These are phyloP conservation scores for Russula sp. DNA, from an alignment of 768 basidiomycete genomes.

Conservation along the genomic window DNA sequence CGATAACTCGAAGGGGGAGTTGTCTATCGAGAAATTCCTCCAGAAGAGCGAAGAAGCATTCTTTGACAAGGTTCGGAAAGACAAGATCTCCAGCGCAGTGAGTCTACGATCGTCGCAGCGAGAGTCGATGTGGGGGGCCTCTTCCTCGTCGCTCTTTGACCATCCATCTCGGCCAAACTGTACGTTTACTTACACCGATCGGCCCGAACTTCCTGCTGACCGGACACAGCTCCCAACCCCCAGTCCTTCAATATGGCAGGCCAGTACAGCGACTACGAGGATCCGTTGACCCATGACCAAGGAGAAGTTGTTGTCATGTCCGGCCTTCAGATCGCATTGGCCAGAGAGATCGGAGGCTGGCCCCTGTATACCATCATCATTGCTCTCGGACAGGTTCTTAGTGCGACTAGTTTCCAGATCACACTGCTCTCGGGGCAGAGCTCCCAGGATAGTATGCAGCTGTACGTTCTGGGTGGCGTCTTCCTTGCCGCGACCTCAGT, in stretches of 20 bases:
- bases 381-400: slow-evolving; percentile 82
- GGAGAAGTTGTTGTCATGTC: slow-evolving; percentile 74
- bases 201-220: slow-evolving; percentile 25
- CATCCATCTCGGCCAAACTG: slow-evolving; percentile 68
- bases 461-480: slow-evolving; percentile 86
- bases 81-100: slow-evolving; percentile 78
- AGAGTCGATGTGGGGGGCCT: slow-evolving; percentile 78
- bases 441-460: slow-evolving; percentile 70
- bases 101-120: slow-evolving; percentile 73
- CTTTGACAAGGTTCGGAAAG: slow-evolving; percentile 85
- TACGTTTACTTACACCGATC: slow-evolving; percentile 36
- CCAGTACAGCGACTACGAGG: slow-evolving; percentile 42
- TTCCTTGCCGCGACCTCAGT: slow-evolving; percentile 81
- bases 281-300: slow-evolving; percentile 35
- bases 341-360: slow-evolving; percentile 78
- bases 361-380: slow-evolving; percentile 89
- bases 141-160: slow-evolving; percentile 46
- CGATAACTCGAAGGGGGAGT: slow-evolving; percentile 84
- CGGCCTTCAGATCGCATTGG: slow-evolving; percentile 75
- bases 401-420: slow-evolving; percentile 92
- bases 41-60: slow-evolving; percentile 90
- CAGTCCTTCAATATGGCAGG: slow-evolving; percentile 43
- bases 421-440: slow-evolving; percentile 85
- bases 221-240: slow-evolving; percentile 36
- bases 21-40: slow-evolving; percentile 89